Base-by-base conservation (phyloP, 83 land plant genomes). In the Thuja plicata region DNA sequence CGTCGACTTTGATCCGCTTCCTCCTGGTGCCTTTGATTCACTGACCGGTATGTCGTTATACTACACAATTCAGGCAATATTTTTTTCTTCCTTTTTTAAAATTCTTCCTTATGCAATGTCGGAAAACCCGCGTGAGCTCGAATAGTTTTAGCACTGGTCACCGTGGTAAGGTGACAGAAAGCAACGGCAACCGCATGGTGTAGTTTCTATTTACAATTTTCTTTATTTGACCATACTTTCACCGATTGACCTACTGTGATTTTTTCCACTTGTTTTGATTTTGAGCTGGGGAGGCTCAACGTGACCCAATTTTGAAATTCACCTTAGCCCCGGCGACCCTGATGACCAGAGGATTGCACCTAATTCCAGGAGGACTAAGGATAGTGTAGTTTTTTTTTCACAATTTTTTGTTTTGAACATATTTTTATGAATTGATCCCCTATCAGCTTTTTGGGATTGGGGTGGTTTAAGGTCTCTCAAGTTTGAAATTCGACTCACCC, bases 1-100 rank as follows among this genome's bases (percentile, higher is more conserved):
- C 0, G 84, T 96, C 30, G 97, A 96, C 83, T 97, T 97, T 91
- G 98, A 96, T 90, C 93, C 95, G 1, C 87, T 96, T 60, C 98
- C 98, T 1, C 97, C 96, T 66, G 96, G 90, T 87, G 97, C 98
- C 2, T 95, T 96, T 91, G 94, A 94, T 17, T 86, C 91, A 19
- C 93, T 94, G 17, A 91, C 92, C 86, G 97, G 95, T 94, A 34
- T 52, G 48, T 81, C 38, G 43, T 35, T 3, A 8, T 24, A n/a
- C 27, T 13, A 16, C 43, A 21, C 9, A 81, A 40, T 43, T 81
- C n/a, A 0, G 48, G 84, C 57, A 54, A 54, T 54, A 3, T 15
- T 15, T 54, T 54, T 16, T 0, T 54, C 1, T 0, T 27, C 43
- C 12, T 12, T 41, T 21, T 41, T 81, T 50, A 50, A 50, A 50